Conservation (phyloP, 2,329 filamentous ascomycete genomes). For the Hypoxylon sp. region DNA sequence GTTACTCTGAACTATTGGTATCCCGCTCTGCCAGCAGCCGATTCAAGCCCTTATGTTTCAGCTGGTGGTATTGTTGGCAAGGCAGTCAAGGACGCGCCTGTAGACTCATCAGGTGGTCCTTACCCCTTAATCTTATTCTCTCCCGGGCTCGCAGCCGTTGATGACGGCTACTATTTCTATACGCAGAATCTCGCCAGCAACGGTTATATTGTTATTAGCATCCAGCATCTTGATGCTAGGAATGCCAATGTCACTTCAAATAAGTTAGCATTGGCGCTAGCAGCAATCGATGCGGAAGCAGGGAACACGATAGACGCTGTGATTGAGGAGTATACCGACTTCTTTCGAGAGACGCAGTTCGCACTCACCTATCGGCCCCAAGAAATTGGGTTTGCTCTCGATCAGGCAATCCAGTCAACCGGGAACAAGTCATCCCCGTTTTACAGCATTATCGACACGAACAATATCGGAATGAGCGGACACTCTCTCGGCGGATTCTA, state of each 20-base stretch:
- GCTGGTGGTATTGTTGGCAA: background rate
- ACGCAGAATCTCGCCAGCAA: slow-evolving; percentile 39
- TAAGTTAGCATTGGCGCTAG: background rate
- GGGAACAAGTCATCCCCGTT: background rate
- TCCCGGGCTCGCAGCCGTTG: slow-evolving; percentile 35
- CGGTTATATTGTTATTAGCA: slow-evolving; percentile 36
- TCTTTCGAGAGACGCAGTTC: background rate
- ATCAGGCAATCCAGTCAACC: background rate
- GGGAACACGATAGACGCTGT: background rate
- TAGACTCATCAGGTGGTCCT: slow-evolving; percentile 34
- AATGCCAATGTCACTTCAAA: background rate
- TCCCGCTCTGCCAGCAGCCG: background rate
- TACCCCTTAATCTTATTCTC: slow-evolving; percentile 41
- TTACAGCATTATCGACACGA: background rate
- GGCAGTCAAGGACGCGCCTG: slow-evolving; percentile 5
- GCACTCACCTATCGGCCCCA: slow-evolving; percentile 1
- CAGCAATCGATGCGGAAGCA: background rate
- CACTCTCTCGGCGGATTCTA: background rate
- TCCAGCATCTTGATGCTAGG: slow-evolving; percentile 8
- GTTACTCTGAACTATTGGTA: slow-evolving; percentile 1
- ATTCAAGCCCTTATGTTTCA: background rate
- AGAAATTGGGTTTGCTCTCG: background rate
- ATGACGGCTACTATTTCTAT: slow-evolving; percentile 42
- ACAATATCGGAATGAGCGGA: background rate
- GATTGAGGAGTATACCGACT: slow-evolving; percentile 2